phyloP scores from a whole-genome alignment of 305 asterid genomes.

The Fraxinus latifolia region DNA sequence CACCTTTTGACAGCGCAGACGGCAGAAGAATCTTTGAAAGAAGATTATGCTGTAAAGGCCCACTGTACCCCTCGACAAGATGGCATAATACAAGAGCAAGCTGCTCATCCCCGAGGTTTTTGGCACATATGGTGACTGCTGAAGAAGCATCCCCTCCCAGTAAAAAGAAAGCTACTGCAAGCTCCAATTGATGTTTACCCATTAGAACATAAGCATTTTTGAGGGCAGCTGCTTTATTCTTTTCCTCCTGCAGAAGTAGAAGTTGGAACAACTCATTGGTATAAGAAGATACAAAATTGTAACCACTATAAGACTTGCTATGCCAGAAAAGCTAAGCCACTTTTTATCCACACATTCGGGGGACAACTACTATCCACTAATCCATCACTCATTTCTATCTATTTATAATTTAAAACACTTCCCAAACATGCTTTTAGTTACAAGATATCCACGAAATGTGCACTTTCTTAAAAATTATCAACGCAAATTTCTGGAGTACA shows the following conservation, averaged over 20 bases:
- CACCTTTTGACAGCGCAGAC: conserved; percentile 69
- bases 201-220: conserved; percentile 94
- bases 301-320: conserved; percentile 24
- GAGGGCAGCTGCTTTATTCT: conserved; percentile 89
- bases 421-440: background rate
- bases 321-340: background rate
- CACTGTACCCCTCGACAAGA: conserved; percentile 84
- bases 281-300: conserved; percentile 16
- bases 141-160: conserved; percentile 97
- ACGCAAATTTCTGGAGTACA: background rate
- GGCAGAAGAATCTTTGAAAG: conserved; percentile 80
- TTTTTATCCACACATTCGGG: background rate
- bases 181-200: conserved; percentile 98
- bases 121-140: conserved; percentile 89
- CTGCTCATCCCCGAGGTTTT: conserved; percentile 95
- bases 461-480: background rate
- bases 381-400: background rate
- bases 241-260: conserved; percentile 65
- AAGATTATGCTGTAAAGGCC: conserved; percentile 63
- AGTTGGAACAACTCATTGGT: conserved; percentile 17
- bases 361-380: background rate
- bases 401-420: background rate
- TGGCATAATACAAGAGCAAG: conserved; percentile 95
- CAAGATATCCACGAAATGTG: conserved; percentile 2
- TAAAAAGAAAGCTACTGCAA: conserved; percentile 93